These are phyloP conservation scores for Ascomycota sp. DNA, from an alignment of 2,329 filamentous ascomycete genomes.

Conservation along the genomic window DNA sequence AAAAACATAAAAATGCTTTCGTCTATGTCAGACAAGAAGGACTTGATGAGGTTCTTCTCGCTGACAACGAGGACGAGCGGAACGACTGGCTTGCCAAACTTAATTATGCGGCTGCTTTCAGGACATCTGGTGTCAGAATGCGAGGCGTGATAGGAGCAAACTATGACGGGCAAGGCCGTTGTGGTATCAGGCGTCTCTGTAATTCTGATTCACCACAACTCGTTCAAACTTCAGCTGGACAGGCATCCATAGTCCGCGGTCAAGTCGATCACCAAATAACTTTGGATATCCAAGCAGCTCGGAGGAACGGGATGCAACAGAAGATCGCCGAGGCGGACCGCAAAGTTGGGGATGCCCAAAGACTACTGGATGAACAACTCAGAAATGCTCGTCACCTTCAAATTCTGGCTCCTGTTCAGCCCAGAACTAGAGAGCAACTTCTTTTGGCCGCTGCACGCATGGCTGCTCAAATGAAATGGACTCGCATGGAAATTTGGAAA, in stretches of 20 bases:
- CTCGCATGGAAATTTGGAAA: slow-evolving; percentile 83
- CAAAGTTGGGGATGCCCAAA: slow-evolving; percentile 51
- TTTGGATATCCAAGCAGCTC: slow-evolving; percentile 65
- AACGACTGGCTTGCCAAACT: slow-evolving; percentile 94
- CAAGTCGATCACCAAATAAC: slow-evolving; percentile 66
- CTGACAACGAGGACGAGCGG: slow-evolving; percentile 76
- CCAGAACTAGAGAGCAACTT: slow-evolving; percentile 72
- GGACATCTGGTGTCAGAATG: slow-evolving; percentile 78
- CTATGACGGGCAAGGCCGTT: slow-evolving; percentile 62
- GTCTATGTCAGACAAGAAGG: slow-evolving; percentile 73
- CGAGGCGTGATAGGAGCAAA: slow-evolving; percentile 67
- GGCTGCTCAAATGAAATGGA: slow-evolving; percentile 81
- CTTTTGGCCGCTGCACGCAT: slow-evolving; percentile 69
- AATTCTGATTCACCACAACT: slow-evolving; percentile 36
- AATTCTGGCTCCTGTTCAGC: slow-evolving; percentile 73
- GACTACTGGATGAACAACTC: slow-evolving; percentile 62
- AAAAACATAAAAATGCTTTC: slow-evolving; percentile 90
- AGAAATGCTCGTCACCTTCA: slow-evolving; percentile 81
- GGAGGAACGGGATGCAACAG: slow-evolving; percentile 61
- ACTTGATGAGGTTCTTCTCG: slow-evolving; percentile 75
- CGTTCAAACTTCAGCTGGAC: slow-evolving; percentile 51
- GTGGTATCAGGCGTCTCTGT: slow-evolving; percentile 52
- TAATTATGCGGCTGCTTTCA: slow-evolving; percentile 89
- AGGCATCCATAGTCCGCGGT: slow-evolving; percentile 52
- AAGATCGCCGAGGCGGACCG: slow-evolving; percentile 72